A percentile compares a stretch with the other conserved stretches of the same genome.
phyloP scores from a whole-genome alignment of 805 yeast species.

The Candida saitoana region DNA sequence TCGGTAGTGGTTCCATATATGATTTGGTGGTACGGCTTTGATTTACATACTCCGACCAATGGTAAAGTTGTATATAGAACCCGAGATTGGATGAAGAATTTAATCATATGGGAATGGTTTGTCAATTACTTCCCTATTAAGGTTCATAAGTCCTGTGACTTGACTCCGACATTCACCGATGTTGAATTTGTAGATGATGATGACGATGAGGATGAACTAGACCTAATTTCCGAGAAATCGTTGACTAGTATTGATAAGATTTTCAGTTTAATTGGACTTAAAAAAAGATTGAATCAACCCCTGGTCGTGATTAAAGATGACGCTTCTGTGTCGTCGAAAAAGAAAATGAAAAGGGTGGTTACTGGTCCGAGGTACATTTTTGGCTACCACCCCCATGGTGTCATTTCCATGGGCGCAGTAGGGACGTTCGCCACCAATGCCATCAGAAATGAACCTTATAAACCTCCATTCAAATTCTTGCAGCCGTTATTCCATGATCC shows the following conservation, averaged over 20 bases:
- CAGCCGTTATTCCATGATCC: slow-evolving; percentile 55
- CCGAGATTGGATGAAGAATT: slow-evolving; percentile 53
- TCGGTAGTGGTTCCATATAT: slow-evolving; percentile 58
- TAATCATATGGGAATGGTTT: slow-evolving; percentile 65
- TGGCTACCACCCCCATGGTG: slow-evolving; percentile 96
- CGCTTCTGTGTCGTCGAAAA: slow-evolving; percentile 3
- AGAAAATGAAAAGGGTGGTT: slow-evolving; percentile 25
- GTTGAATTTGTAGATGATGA: slow-evolving; percentile 23
- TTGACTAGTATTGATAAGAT: slow-evolving; percentile 32
- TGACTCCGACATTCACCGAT: slow-evolving; percentile 67
- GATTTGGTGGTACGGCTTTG: slow-evolving; percentile 48
- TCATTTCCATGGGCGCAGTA: slow-evolving; percentile 85
- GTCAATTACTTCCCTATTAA: slow-evolving; percentile 76
- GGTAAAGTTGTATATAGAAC: slow-evolving; percentile 63
- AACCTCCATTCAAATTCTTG: slow-evolving; percentile 30
- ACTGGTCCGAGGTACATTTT: slow-evolving; percentile 78
- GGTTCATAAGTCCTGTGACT: slow-evolving; percentile 61
- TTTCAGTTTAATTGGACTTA: slow-evolving; percentile 33
- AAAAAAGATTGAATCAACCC: slow-evolving; percentile 33
- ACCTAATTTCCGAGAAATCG: slow-evolving; percentile 35
- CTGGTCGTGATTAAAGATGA: background rate
- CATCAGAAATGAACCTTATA: slow-evolving; percentile 39
- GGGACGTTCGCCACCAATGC: slow-evolving; percentile 70
- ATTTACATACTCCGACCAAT: slow-evolving; percentile 66
- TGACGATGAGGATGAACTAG: slow-evolving; percentile 36